Evolutionary conservation across 768 basidiomycete species (phyloP).

Genomic region (Daedalea quercina): DNA sequence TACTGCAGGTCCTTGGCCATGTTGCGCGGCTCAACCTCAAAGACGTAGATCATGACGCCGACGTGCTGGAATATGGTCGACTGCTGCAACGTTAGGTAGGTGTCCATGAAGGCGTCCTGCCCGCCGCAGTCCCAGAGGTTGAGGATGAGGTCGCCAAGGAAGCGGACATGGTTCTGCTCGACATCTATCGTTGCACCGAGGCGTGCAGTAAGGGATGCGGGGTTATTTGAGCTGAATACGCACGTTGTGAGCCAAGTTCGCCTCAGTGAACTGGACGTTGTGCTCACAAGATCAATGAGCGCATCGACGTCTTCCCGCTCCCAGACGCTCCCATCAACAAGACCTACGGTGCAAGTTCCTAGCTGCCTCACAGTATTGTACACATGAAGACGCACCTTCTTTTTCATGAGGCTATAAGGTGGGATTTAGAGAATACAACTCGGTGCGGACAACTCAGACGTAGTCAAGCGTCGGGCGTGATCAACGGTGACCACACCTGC

Average conservation of each 20-base stretch:
- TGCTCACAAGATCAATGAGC: conserved; percentile 95
- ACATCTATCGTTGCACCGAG: conserved; percentile 97
- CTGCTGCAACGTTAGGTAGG: conserved; percentile 87
- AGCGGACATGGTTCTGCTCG: conserved; percentile 95
- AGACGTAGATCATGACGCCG: conserved; percentile 97
- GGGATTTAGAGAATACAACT: neutral
- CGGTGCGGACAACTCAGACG: no score
- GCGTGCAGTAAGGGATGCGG: conserved; percentile 84
- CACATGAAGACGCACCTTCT: conserved; percentile 38
- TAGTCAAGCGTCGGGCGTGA: no score
- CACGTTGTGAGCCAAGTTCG: neutral
- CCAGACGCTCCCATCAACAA: conserved; percentile 97
- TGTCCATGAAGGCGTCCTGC: conserved; percentile 97
- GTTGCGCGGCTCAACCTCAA: conserved; percentile 87
- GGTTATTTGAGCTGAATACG: conserved; percentile 78
- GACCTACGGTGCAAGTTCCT: conserved; percentile 47
- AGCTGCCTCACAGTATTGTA: neutral
- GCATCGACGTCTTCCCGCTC: conserved; percentile 96
- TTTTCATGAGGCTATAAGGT: conserved; percentile 37
- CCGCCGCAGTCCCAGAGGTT: conserved; percentile 99
- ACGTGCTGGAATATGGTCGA: conserved; percentile 96
- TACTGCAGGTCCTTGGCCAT: conserved; percentile 84
- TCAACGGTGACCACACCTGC: no score
- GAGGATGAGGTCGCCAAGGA: conserved; percentile 91
- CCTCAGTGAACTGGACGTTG: conserved; percentile 4